Percentiles rank a stretch among this genome's conserved stretches.
Evolutionary conservation across 805 yeast species (phyloP).

Genomic region (Zygotorulaspora florentina): DNA sequence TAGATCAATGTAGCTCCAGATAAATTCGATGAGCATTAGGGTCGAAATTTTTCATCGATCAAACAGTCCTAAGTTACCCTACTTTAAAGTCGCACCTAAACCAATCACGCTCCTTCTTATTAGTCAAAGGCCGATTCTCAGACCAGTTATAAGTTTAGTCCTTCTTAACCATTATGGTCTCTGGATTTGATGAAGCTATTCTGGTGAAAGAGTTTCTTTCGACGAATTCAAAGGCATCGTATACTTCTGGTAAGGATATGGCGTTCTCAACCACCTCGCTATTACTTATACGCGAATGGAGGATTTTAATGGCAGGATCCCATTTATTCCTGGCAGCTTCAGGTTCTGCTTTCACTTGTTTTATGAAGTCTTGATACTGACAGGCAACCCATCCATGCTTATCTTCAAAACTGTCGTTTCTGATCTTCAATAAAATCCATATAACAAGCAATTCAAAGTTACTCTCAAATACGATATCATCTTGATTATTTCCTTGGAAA

Average conservation of each 20-base stretch:
- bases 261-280: not conserved
- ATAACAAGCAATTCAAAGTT: slow-evolving; percentile 46
- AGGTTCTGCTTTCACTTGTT: not conserved
- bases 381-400: slow-evolving; percentile 21
- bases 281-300: slow-evolving; percentile 13
- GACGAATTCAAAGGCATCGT: slow-evolving; percentile 18
- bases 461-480: slow-evolving; percentile 42
- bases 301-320: slow-evolving; percentile 1
- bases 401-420: slow-evolving; percentile 10
- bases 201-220: slow-evolving; percentile 22
- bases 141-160: not conserved
- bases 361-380: slow-evolving; percentile 6
- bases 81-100: too few species aligned
- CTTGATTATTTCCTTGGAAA: slow-evolving; percentile 41
- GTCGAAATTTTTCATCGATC: slow-evolving; percentile 5
- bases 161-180: slow-evolving; percentile 22
- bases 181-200: slow-evolving; percentile 19
- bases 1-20: not conserved
- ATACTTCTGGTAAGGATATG: slow-evolving; percentile 10
- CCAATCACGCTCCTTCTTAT: too few species aligned
- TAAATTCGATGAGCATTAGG: slow-evolving; percentile 4
- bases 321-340: slow-evolving; percentile 1
- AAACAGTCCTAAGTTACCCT: not conserved
- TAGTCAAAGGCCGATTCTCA: not conserved
- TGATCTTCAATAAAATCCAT: slow-evolving; percentile 22